Base-by-base conservation (phyloP, 345 rosid genomes). In the Moricandia moricandioides region DNA sequence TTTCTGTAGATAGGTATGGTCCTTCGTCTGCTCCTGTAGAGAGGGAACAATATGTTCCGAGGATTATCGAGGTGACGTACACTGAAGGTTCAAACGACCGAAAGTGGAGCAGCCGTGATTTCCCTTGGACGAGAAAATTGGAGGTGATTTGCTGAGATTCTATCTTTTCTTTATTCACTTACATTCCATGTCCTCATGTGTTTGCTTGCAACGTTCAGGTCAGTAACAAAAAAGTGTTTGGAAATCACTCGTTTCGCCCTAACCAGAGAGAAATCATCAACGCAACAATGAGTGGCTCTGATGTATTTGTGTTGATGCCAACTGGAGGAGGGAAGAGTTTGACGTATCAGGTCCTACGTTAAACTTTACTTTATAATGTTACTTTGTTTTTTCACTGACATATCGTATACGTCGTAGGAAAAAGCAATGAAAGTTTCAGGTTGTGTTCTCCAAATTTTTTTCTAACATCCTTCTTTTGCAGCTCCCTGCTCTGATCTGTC, bases 321-420 rank as follows among this genome's bases (percentile, higher is more conserved):
- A 95, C 99, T 49, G 99, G 99, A 75, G 99, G 99, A 47, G 99
- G 99, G 61, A 95, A 95, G 82, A 95, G 99, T 85, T 74, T 95
- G 81, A 95, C 99, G 21, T 95, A 95, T 80, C 99, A 95, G 90
- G 99, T 90, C 74, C 71, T 45, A 57, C 61, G 33, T 31, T 9
- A 65, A 45, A 43, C 69, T 6, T 34, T 71, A 40, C 58, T 7
- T 52, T 26, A 18, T 34, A 37, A 14, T 34, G 79, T 73, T 74
- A 60, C 59, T 56, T 21, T 56, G 24, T 54, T 67, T 45, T 37
- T 74, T 69, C 39, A 33, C 62, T 29, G 73, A 39, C 71, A 43
- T 73, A 47, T 60, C 56, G 47, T n/a, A 10, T 43, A 73, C 18
- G 29, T 60, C 55, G 7, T 43, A 71, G 4, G 39, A 62, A 58